Conservation (phyloP, 2,329 filamentous ascomycete species). For the Trichoderma polysporum region DNA sequence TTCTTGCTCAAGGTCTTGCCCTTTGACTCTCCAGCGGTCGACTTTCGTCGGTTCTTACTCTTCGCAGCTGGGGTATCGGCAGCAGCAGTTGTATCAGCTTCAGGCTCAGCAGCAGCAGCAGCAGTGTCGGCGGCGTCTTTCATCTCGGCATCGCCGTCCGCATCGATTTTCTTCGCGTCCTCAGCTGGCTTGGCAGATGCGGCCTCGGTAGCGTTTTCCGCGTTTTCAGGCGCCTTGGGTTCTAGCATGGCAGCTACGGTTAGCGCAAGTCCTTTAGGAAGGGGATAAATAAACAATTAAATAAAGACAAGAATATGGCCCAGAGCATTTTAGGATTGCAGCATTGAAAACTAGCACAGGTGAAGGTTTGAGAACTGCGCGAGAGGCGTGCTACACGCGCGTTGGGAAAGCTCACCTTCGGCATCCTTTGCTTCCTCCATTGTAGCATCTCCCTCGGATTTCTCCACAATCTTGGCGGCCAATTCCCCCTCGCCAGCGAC, state of each 20-base stretch:
- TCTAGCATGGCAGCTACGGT: conserved; percentile 30
- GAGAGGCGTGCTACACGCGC: conserved; percentile 9
- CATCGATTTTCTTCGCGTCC: conserved; percentile 28
- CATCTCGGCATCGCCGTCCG: conserved; percentile 55
- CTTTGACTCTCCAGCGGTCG: conserved; percentile 65
- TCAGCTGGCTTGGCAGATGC: conserved; percentile 32
- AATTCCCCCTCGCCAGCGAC: conserved; percentile 27
- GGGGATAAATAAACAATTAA: not conserved
- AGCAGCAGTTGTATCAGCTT: conserved; percentile 29
- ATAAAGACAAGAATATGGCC: not conserved
- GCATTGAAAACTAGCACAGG: not conserved
- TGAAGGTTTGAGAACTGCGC: conserved; percentile 8
- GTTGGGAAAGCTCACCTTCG: conserved; percentile 33
- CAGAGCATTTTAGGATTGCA: not conserved
- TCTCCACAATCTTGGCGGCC: conserved; percentile 27
- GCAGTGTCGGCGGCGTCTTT: conserved; percentile 37
- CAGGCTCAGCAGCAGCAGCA: conserved; percentile 31
- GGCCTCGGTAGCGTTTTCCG: conserved; percentile 34
- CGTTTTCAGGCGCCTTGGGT: conserved; percentile 30
- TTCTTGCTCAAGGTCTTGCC: conserved; percentile 83
- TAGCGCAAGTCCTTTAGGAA: conserved; percentile 26
- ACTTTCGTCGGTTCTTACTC: conserved; percentile 68
- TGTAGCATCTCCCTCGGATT: conserved; percentile 27
- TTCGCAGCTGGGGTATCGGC: conserved; percentile 35
- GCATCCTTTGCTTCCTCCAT: conserved; percentile 33